These are phyloP conservation scores for button mushroom (Agaricus bisporus) DNA, from an alignment of 768 basidiomycete species.

Conservation along the genomic window DNA sequence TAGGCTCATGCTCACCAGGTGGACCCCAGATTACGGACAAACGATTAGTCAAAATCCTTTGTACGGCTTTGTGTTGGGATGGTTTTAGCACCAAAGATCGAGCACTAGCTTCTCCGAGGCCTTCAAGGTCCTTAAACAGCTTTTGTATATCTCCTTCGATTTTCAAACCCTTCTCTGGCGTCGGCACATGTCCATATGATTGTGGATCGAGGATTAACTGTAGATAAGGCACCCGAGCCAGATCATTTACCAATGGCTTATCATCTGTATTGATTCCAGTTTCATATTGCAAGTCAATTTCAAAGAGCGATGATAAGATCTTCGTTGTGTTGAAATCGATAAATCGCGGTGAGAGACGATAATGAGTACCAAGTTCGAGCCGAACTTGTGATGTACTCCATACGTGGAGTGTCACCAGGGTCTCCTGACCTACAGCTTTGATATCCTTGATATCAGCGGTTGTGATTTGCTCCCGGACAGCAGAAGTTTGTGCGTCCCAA, in stretches of 20 bases:
- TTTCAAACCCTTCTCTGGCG: conserved; percentile 25
- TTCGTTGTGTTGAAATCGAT: conserved; percentile 50
- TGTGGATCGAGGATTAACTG: conserved; percentile 38
- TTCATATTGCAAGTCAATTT: conserved; percentile 35
- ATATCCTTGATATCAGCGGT: conserved; percentile 38
- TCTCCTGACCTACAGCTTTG: conserved; percentile 22
- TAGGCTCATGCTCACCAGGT: conserved; percentile 27
- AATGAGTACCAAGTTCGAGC: conserved; percentile 28
- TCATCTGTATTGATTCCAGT: conserved; percentile 13
- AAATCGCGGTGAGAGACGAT: conserved; percentile 43
- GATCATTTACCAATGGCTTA: conserved; percentile 4
- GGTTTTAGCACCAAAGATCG: conserved; percentile 35
- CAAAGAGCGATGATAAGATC: conserved; percentile 37
- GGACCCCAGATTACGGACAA: conserved; percentile 47
- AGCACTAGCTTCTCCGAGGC: conserved; percentile 28
- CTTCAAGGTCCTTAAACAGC: conserved; percentile 31
- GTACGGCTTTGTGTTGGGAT: conserved; percentile 40
- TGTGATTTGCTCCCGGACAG: conserved; percentile 31
- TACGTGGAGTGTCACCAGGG: conserved; percentile 30
- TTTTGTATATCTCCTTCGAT: conserved; percentile 32
- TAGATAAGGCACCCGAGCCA: conserved; percentile 31
- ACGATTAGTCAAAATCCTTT: conserved; percentile 35
- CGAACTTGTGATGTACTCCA: conserved; percentile 27
- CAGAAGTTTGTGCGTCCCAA: conserved; percentile 33
- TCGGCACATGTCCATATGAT: conserved; percentile 27